Conservation (phyloP, 257 asterid species). For the Fraxinus americana region DNA sequence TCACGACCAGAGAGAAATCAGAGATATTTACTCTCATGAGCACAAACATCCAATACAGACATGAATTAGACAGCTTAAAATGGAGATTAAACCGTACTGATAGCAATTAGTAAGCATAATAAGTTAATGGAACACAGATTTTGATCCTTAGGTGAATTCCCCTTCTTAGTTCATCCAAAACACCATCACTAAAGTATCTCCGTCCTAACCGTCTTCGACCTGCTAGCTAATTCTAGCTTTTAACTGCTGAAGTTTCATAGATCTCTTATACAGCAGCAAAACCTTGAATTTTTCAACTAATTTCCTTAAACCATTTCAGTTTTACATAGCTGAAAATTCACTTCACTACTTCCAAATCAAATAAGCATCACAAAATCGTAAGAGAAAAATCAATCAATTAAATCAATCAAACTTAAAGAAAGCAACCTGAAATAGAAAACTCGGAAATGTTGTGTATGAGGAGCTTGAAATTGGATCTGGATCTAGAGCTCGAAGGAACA, state of each 20-base stretch:
- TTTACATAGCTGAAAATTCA: slow-evolving; percentile 21
- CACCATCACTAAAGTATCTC: slow-evolving; percentile 10
- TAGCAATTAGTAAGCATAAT: slow-evolving; percentile 4
- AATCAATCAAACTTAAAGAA: background rate
- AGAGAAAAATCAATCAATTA: background rate
- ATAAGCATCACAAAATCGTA: slow-evolving; percentile 10
- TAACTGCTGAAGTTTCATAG: slow-evolving; percentile 13
- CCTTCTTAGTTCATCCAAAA: background rate
- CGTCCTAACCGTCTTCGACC: background rate
- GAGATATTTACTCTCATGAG: slow-evolving; percentile 2
- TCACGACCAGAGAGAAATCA: slow-evolving; percentile 3
- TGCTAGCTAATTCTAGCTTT: slow-evolving; percentile 19
- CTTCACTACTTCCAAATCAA: background rate
- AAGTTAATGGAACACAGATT: slow-evolving; percentile 7
- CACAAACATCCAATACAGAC: slow-evolving; percentile 8
- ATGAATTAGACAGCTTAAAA: background rate
- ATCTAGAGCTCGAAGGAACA: slow-evolving; percentile 36
- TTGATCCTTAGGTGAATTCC: background rate
- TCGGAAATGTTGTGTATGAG: slow-evolving; percentile 18
- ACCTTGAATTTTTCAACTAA: background rate
- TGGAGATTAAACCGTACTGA: background rate
- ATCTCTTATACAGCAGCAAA: slow-evolving; percentile 22
- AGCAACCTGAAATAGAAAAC: slow-evolving; percentile 32
- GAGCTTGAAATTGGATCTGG: slow-evolving; percentile 50
- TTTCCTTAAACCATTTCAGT: slow-evolving; percentile 2